These are phyloP conservation scores for Dryas octopetala DNA, from an alignment of 306 rosid genomes.

Conservation along the genomic window DNA sequence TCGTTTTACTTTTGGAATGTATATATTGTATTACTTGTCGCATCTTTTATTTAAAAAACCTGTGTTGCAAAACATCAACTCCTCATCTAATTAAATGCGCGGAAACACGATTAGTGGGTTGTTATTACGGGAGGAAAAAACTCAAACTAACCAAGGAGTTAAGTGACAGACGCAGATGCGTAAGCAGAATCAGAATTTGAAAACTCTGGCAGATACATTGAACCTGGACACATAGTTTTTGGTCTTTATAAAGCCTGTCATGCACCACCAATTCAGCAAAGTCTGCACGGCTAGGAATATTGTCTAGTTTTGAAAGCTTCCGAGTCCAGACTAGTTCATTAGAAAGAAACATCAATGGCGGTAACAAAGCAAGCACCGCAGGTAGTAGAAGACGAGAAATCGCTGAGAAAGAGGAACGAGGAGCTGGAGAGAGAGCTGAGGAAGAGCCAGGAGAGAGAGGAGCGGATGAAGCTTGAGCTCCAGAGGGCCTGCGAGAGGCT, in stretches of 20 bases:
- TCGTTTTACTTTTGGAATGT: too few species aligned
- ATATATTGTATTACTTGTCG: too few species aligned
- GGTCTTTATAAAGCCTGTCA: slow-evolving; percentile 9
- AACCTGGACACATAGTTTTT: slow-evolving; percentile 27
- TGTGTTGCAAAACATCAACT: too few species aligned
- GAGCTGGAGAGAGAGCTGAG: slow-evolving; percentile 71
- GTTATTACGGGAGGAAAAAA: too few species aligned
- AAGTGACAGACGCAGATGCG: slow-evolving; percentile 3
- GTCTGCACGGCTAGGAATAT: background rate
- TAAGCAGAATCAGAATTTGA: background rate
- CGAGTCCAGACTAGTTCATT: background rate
- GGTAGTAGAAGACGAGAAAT: slow-evolving; percentile 19
- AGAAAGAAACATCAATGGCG: slow-evolving; percentile 16
- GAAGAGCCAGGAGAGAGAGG: slow-evolving; percentile 69
- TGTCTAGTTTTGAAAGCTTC: too few species aligned
- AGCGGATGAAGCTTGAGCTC: slow-evolving; percentile 54
- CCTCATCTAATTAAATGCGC: too few species aligned
- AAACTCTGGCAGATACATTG: slow-evolving; percentile 19
- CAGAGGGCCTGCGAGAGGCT: slow-evolving; percentile 57
- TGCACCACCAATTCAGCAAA: background rate
- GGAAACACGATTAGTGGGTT: too few species aligned
- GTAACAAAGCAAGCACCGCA: slow-evolving; percentile 18
- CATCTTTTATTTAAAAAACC: too few species aligned
- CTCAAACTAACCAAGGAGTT: background rate
- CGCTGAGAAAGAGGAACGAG: slow-evolving; percentile 58